Evolutionary conservation across 2,329 filamentous ascomycete genomes (phyloP).

Genomic region (Juglanconis sp.): DNA sequence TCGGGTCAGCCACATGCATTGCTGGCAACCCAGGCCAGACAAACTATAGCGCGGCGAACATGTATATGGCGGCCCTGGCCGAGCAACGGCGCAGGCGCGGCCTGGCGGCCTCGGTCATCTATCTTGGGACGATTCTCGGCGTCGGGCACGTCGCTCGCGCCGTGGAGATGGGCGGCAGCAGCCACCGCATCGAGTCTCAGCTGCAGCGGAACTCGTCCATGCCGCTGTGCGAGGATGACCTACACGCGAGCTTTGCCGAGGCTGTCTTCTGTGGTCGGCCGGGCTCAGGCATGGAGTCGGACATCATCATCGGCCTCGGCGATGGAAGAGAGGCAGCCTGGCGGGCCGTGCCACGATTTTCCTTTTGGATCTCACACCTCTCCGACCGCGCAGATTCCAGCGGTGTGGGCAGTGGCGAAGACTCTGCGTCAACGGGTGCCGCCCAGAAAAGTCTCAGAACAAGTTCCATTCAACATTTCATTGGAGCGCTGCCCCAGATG

Average conservation of each 20-base stretch:
- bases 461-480: no score
- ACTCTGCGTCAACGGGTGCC: no score
- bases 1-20: slow-evolving; percentile 26
- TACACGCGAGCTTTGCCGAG: slow-evolving; percentile 41
- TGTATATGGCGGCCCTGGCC: slow-evolving; percentile 34
- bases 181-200: no score
- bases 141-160: slow-evolving; percentile 36
- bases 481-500: no score
- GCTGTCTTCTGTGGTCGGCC: slow-evolving; percentile 27
- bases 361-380: no score
- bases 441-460: no score
- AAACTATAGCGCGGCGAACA: slow-evolving; percentile 42
- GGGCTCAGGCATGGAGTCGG: background rate
- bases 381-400: no score
- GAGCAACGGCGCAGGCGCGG: slow-evolving; percentile 34
- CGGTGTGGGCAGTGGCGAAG: no score
- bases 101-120: slow-evolving; percentile 34
- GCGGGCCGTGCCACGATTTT: no score
- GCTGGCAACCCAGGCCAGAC: slow-evolving; percentile 32
- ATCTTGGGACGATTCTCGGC: slow-evolving; percentile 38
- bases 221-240: slow-evolving; percentile 31
- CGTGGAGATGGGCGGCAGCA: no score
- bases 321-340: no score
- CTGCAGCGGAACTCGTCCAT: background rate
- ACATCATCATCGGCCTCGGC: no score